Base-by-base conservation (phyloP, 2,329 filamentous ascomycete genomes). In the Phaeosphaeria sp. region DNA sequence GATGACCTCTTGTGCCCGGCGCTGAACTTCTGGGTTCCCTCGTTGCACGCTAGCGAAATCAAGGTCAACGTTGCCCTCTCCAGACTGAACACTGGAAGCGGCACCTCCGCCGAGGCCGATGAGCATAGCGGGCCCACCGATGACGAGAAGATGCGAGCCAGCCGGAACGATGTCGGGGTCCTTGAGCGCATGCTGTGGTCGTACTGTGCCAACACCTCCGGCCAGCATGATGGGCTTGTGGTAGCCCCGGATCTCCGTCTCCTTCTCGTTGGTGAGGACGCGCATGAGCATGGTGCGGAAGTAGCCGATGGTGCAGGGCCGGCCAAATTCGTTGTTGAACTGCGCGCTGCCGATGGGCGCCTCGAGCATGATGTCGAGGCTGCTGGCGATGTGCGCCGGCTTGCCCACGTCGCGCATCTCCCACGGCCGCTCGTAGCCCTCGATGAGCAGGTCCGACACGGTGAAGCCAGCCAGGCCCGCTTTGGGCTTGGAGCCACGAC, bases 161-260 rank as follows among this genome's bases (percentile, higher is more conserved):
- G 93, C 86, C 51, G 89, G 89, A 18, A 99, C 95, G 61, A 91
- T 83, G 13, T 86, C 83, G 8, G 89, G 87, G 61, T 91, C 86
- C 80, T 99, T 99, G 57, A 97, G 83, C 2, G 95, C 94, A 73
- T 97, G 91, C 69, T 94, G 89, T 15, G 95, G 94, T 56, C 95
- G 83, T 27, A 98, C 94, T 6, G 91, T 97, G 49, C 95, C 95
- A 36, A 98, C 87, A 74, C 95, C 95, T 73, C 95, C 95, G 61
- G 95, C 95, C 79, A 99, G 92, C 92, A 97, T 96, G 77, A 97
- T 97, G 9, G 95, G 95, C 81, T 99, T 99, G 80, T 98, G 95
- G 76, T 96, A 99, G 22, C 95, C 95, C 66, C 94, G 86, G 72
- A 92, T 86, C 66, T 96, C 92, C 20, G 83, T 84, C 59, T 85